Evolutionary conservation across 805 yeast genomes (phyloP).

Genomic region (Kregervanrija fluxuum): DNA sequence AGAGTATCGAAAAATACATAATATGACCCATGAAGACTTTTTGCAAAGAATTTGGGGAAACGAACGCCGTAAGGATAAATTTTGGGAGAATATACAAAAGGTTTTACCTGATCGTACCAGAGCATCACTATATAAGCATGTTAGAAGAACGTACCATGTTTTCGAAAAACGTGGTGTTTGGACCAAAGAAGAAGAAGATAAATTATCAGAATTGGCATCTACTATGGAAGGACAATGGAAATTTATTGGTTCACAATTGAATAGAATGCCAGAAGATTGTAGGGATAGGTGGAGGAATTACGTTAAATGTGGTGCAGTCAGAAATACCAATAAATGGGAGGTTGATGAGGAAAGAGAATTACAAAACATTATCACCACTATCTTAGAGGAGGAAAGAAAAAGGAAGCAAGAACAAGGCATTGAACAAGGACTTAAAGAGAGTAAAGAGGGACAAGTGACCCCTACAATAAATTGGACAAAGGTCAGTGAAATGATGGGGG

Average conservation of each 20-base stretch:
- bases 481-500: slow-evolving; percentile 85
- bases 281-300: slow-evolving; percentile 95
- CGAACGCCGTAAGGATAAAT: slow-evolving; percentile 77
- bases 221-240: slow-evolving; percentile 85
- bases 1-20: slow-evolving; percentile 59
- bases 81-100: slow-evolving; percentile 78
- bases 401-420: slow-evolving; percentile 10
- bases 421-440: slow-evolving; percentile 7
- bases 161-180: slow-evolving; percentile 87
- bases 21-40: slow-evolving; percentile 57
- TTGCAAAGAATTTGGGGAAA: slow-evolving; percentile 85
- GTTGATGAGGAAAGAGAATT: slow-evolving; percentile 68
- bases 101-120: slow-evolving; percentile 82
- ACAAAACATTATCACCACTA: slow-evolving; percentile 43
- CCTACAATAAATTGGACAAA: slow-evolving; percentile 80
- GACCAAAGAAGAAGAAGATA: slow-evolving; percentile 75
- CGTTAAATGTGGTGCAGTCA: slow-evolving; percentile 77
- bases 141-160: slow-evolving; percentile 80
- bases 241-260: slow-evolving; percentile 67
- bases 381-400: slow-evolving; percentile 33
- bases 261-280: slow-evolving; percentile 97
- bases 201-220: slow-evolving; percentile 53
- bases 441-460: slow-evolving; percentile 16
- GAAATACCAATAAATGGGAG: slow-evolving; percentile 78
- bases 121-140: slow-evolving; percentile 89